These are phyloP conservation scores for Penicillium vulpinum DNA, from an alignment of 2,329 filamentous ascomycete genomes.

Conservation along the genomic window DNA sequence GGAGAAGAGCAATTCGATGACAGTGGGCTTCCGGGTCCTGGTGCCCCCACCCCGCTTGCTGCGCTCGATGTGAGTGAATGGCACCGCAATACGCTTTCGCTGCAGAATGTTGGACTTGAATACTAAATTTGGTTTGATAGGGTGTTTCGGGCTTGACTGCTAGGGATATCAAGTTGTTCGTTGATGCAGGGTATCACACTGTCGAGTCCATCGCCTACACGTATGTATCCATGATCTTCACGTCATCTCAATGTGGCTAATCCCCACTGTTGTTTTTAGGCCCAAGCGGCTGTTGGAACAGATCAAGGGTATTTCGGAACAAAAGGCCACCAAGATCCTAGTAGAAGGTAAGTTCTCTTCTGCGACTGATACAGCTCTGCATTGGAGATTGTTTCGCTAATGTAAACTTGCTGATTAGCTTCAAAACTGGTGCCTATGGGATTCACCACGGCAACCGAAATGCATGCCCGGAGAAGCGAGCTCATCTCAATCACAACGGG, in stretches of 20 bases:
- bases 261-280: slow-evolving; percentile 36
- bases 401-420: slow-evolving; percentile 53
- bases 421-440: slow-evolving; percentile 98
- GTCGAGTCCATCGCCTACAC: slow-evolving; percentile 97
- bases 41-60: slow-evolving; percentile 85
- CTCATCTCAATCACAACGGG: slow-evolving; percentile 97
- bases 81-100: background rate
- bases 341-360: slow-evolving; percentile 70
- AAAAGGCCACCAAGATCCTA: slow-evolving; percentile 90
- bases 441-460: slow-evolving; percentile 97
- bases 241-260: background rate
- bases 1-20: slow-evolving; percentile 76
- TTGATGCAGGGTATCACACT: slow-evolving; percentile 91
- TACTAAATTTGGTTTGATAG: slow-evolving; percentile 49
- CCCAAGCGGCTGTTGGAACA: slow-evolving; percentile 78
- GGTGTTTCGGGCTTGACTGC: slow-evolving; percentile 88
- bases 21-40: slow-evolving; percentile 72
- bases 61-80: slow-evolving; percentile 72
- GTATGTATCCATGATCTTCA: slow-evolving; percentile 42
- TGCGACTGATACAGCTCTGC: background rate
- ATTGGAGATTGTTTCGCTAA: background rate
- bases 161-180: slow-evolving; percentile 87
- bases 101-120: background rate
- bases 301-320: slow-evolving; percentile 97
- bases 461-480: slow-evolving; percentile 95